Evolutionary conservation across 2,329 filamentous ascomycete species (phyloP).

Genomic region (Ophiostoma australiae): DNA sequence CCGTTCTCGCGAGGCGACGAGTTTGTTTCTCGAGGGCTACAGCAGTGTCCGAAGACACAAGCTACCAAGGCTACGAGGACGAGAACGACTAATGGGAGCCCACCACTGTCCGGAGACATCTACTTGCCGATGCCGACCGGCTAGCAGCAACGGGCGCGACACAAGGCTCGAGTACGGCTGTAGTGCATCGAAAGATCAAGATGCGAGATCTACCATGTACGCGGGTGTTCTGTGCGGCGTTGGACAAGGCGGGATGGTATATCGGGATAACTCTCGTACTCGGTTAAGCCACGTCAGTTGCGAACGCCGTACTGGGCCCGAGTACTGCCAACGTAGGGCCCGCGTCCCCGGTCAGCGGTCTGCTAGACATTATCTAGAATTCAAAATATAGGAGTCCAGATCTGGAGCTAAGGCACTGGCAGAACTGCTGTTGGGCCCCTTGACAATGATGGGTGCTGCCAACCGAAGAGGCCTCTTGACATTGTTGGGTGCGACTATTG

Average conservation of each 20-base stretch:
- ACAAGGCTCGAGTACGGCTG: background rate
- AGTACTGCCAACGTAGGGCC: background rate
- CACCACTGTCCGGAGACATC: background rate
- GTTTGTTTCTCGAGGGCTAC: background rate
- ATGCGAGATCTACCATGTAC: background rate
- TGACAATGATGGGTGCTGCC: too few relatives aligned
- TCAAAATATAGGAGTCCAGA: too few relatives aligned
- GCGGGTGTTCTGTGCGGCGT: too few relatives aligned
- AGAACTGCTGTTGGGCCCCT: too few relatives aligned
- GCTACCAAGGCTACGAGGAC: background rate
- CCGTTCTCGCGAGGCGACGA: background rate
- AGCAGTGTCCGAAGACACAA: background rate
- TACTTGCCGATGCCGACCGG: background rate
- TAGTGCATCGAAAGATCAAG: background rate
- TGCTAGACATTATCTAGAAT: too few relatives aligned
- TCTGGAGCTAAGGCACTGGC: too few relatives aligned
- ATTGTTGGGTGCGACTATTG: background rate
- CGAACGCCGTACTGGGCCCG: too few relatives aligned
- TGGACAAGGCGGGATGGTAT: background rate
- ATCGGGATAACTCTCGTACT: background rate
- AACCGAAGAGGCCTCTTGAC: background rate
- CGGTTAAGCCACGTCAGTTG: background rate
- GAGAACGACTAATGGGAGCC: background rate
- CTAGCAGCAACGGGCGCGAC: background rate
- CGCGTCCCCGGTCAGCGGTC: background rate